Percentiles rank a stretch among this genome's conserved stretches.
Conservation (phyloP, 2,329 filamentous ascomycete genomes). For the Apiospora pterosperma region DNA sequence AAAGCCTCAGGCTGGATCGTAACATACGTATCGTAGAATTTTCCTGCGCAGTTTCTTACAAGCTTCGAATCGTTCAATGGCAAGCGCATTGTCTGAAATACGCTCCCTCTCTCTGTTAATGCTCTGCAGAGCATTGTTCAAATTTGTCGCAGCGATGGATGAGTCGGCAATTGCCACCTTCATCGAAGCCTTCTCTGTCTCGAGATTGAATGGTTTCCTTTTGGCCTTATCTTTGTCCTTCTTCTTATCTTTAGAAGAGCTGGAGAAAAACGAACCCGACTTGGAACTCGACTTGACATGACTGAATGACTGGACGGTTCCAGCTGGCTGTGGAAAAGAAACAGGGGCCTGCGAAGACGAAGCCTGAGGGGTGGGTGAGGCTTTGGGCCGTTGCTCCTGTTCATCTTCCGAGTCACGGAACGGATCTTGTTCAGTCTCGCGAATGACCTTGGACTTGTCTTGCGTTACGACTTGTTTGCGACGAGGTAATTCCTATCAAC, state of each 20-base stretch:
- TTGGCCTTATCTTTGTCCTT: conserved; percentile 56
- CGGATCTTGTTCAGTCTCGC: conserved; percentile 70
- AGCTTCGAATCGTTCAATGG: conserved; percentile 73
- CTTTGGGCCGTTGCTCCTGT: conserved; percentile 33
- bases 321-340: conserved; percentile 21
- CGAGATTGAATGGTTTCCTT: conserved; percentile 71
- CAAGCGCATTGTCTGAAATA: conserved; percentile 78
- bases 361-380: conserved; percentile 23
- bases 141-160: conserved; percentile 85
- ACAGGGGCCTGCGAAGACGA: conserved; percentile 28
- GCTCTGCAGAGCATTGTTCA: conserved; percentile 80
- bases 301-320: conserved; percentile 35
- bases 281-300: conserved; percentile 30
- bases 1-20: neutral
- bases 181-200: conserved; percentile 83
- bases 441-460: conserved; percentile 77
- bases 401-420: conserved; percentile 66
- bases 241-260: conserved; percentile 45
- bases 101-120: conserved; percentile 88
- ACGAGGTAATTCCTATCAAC: conserved; percentile 53
- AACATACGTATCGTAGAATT: conserved; percentile 74
- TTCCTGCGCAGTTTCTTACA: conserved; percentile 84
- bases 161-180: conserved; percentile 85
- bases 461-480: conserved; percentile 71
- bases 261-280: conserved; percentile 36